Evolutionary conservation across 2,329 filamentous ascomycete genomes (phyloP).

Genomic region (Monilinia laxa): DNA sequence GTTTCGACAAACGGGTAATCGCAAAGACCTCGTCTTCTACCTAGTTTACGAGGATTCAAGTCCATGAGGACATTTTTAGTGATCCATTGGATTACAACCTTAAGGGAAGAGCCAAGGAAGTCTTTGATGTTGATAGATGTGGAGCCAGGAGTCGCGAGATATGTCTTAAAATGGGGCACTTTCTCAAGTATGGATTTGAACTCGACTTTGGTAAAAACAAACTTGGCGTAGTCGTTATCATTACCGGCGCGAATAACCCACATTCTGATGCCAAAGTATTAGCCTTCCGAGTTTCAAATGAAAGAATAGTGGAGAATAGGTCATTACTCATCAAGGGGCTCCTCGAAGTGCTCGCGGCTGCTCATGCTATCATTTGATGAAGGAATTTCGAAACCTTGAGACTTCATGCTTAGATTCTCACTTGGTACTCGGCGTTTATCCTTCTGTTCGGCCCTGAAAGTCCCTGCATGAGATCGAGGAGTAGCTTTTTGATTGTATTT

Average conservation of each 20-base stretch:
- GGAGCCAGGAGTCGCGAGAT: not conserved
- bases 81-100: constrained; percentile 1
- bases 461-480: not conserved
- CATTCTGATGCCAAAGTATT: not conserved
- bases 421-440: too few species aligned
- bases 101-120: not conserved
- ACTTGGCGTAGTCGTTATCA: not conserved
- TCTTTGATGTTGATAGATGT: not conserved
- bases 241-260: not conserved
- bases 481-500: not conserved
- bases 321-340: not conserved
- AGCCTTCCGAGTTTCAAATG: not conserved
- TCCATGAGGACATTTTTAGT: not conserved
- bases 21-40: not conserved
- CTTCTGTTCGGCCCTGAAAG: fast-evolving
- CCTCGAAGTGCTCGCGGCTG: not conserved
- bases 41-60: not conserved
- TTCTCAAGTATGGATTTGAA: not conserved
- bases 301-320: not conserved
- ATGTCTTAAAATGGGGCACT: not conserved
- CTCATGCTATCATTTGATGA: not conserved
- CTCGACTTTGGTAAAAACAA: not conserved
- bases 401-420: not conserved
- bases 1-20: not conserved
- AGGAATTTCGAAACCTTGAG: not conserved